Evolutionary conservation across 1,139 yeast genomes (phyloP), one percentile per base, ranked within the genome.

Genomic region (Pichia kudriavzevii): DNA sequence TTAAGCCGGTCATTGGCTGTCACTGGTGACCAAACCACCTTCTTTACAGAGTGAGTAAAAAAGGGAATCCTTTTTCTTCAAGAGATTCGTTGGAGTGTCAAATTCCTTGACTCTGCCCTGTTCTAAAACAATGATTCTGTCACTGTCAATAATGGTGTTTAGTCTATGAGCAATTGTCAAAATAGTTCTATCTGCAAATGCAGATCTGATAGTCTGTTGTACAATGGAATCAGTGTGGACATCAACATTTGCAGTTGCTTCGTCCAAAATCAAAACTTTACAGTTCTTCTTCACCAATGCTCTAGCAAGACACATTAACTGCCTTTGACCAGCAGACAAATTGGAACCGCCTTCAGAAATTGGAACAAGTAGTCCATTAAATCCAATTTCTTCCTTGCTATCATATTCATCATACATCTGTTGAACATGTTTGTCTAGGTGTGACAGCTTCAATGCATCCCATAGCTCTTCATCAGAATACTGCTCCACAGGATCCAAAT

Each of bases 181-280:
- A 52, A 91, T 87, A 0, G 97, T 88, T 56, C 94, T 74, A 45
- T 87, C 85, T 49, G 77, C 75, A 58, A 88, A 88, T 40, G 85
- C 94, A 4, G 68, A 62, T 57, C 96, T 72, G 39, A 88, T 88
- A 1, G 96, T 88, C 50, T 79, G 77, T 61, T 88, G 97, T 35
- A 88, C 69, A 30, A 87, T 71, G 48, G 79, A 66, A 58, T 91
- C 98, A 1, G 98, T 91, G 53, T 87, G 94, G 22, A 87, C 95
- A 59, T 91, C 98, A 34, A 91, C 95, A 2, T 95, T 95, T 2
- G 97, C 96, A 4, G 97, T 88, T 11, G 97, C 97, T 61, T 91
- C 98, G 58, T 91, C 98, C 48, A 88, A 65, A 7, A 87, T 84
- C 43, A 87, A 66, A 31, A 88, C 74, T 46, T 77, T 77, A 31